Evolutionary conservation across 495 filamentous ascomycete genomes (phyloP), one percentile per base, ranked within the genome.

Genomic region (Neurospora pannonica): DNA sequence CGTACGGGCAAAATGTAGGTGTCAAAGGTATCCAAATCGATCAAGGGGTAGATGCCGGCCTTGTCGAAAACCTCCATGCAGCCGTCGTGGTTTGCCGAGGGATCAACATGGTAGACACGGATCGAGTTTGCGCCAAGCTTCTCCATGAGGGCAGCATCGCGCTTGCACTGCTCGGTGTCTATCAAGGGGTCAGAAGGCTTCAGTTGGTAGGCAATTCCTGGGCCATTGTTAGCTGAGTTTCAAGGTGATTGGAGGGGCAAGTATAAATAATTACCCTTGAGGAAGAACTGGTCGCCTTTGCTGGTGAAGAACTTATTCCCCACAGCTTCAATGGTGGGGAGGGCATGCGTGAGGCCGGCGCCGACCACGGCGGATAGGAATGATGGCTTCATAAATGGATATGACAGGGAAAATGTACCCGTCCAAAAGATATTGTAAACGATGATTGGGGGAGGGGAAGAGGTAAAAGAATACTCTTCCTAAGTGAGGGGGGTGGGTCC

Each of bases 21-120:
- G 73, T 87, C 84, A 79, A 96, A 95, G 43, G 92, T 95, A 78
- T 97, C 94, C 75, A 97, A 85, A 82, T 97, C 94, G 38, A 96
- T 86, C 77, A 93, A 90, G 67, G 92, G 79, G 78, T 97, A 95
- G 79, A 97, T 96, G 37, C 94, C 92, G 34, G 87, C 88, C 76
- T 90, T 85, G 24, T 86, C 87, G 79, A 94, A 89, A 17, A 87
- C 89, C 15, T 81, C 83, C 91, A 94, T 93, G 81, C 91, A 93
- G 38, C 87, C 91, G 73, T 87, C 82, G 82, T 97, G 94, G 77
- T 95, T 86, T 37, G 78, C 87, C 21, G 79, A 78, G 4, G 92
- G 80, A 76, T 95, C 91, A 72, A 97, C 94, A 79, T 97, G 94
- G 82, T 97, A 97, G 62, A 97, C 92, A 62, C 94, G 93, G 78